Base-by-base conservation (phyloP, 371 early-diverging fungal species). In the Batkoa obscura region DNA sequence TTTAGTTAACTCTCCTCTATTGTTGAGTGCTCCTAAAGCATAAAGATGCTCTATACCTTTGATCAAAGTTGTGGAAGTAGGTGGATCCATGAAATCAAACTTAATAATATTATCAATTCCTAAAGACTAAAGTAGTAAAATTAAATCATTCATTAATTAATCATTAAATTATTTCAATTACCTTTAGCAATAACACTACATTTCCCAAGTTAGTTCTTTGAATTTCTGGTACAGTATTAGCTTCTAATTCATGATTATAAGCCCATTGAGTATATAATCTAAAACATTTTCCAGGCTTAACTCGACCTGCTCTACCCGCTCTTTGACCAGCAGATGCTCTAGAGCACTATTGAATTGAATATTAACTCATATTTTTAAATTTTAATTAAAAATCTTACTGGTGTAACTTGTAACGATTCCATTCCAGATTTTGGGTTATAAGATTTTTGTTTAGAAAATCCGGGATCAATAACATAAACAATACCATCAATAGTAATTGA, bases 71-170 rank as follows among this genome's bases (percentile, higher is more conserved):
- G 92, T 90, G 8, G 90, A 84, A 9, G 92, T 83, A 34, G 98
- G 99, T 33, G 89, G 88, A 69, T 98, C 98, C 83, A 99, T 82
- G 66, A 96, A 95, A 64, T 98, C 98, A 74, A 99, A 98, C 57
- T 86, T 84, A 57, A 94, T 72, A 41, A 99, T 65, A 63, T 99
- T 90, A 63, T 93, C 79, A 65, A 98, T 92, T 38, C 94, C 95
- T 43, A 98, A 75, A 58, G 86, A 83, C 76, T 23, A 23, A 23
- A 23, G 23, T 23, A 23, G 23, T 74, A 57, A 12, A 42, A 51
- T 32, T 9, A 35, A 56, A 32, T n/a, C 38, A 53, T 15, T 15
- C 6, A 2, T 41, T 60, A 15, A 59, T 56, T 5, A 45, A 73
- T 64, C 37, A 34, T 37, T n/a, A 23, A 56, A 23, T 23, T 23